Evolutionary conservation across 1,139 yeast species (phyloP), one percentile per base, ranked within the genome.

Genomic region (Wickerhamomyces sp.): DNA sequence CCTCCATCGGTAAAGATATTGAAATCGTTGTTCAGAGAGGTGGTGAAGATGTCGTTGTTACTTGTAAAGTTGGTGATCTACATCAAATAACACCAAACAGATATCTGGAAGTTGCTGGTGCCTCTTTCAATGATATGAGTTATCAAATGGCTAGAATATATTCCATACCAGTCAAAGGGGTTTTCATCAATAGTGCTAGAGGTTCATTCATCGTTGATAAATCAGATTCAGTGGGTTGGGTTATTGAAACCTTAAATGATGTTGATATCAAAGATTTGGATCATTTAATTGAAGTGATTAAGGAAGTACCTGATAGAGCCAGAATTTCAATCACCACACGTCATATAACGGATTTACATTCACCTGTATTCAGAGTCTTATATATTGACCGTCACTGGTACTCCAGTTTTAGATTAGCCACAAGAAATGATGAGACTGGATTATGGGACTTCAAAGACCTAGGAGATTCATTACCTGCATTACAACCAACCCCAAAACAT

Each of bases 331-430:
- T 87, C 29, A 70, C 81, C 45, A 87, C 80, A 65, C 82, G 93
- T 55, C 94, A 88, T 64, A 77, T 89, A 36, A 76, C 89, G 4
- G 96, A 90, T 59, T 73, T 86, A 56, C 95, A 89, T 61, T 77
- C 88, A 1, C 85, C 84, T 42, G 70, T 78, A 42, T 78, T 82
- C 42, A 68, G 76, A 10, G 76, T 81, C 27, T 76, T 85, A 10
- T 81, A 78, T 56, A 75, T 90, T 45, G 96, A 89, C 59, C 80
- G 96, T 57, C 96, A 88, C 65, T 90, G 96, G 96, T 73, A 77
- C 48, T 75, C 83, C 10, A 73, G 83, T 29, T 84, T 90, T 64
- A 76, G 84, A 57, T 58, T 84, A 47, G 94, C 93, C 7, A 74
- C 76, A 5, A 75, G 96, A 65, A 88, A 91, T 61, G 96, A 90